Evolutionary conservation across 164 flowering plant species (phyloP).

Genomic region (Houttuynia cordata): DNA sequence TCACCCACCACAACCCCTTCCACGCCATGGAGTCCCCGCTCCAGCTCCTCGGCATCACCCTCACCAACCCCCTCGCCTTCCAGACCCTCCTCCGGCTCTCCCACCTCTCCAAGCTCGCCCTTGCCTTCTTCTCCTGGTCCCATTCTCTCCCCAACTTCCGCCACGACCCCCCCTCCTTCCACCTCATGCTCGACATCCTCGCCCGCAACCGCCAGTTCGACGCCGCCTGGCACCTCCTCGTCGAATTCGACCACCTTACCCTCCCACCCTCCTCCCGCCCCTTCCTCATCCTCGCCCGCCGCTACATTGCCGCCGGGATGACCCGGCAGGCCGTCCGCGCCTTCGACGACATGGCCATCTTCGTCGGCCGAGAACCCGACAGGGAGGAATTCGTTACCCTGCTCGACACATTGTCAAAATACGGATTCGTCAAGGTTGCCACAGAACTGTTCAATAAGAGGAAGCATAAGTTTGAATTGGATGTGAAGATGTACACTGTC

Average conservation of each 20-base stretch:
- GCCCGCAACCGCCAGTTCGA: slow-evolving; percentile 79
- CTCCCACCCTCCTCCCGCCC: slow-evolving; percentile 28
- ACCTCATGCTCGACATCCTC: slow-evolving; percentile 57
- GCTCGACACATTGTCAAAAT: slow-evolving; percentile 79
- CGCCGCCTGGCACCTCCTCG: slow-evolving; percentile 72
- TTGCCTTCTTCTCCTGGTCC: slow-evolving; percentile 57
- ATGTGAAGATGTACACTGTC: slow-evolving; percentile 51
- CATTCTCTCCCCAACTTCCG: slow-evolving; percentile 22
- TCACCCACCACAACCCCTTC: slow-evolving; percentile 83
- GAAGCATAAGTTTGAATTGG: slow-evolving; percentile 21
- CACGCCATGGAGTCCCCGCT: slow-evolving; percentile 81
- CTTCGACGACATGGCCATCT: slow-evolving; percentile 62
- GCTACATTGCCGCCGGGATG: slow-evolving; percentile 65
- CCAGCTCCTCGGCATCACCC: slow-evolving; percentile 59
- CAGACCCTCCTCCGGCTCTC: slow-evolving; percentile 71
- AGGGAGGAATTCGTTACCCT: slow-evolving; percentile 31
- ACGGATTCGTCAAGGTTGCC: slow-evolving; percentile 65
- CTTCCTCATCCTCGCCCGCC: slow-evolving; percentile 47
- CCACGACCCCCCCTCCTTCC: slow-evolving; percentile 33
- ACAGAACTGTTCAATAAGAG: slow-evolving; percentile 60
- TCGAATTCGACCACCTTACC: slow-evolving; percentile 44
- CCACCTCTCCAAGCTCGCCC: slow-evolving; percentile 61
- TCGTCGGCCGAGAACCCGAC: slow-evolving; percentile 16
- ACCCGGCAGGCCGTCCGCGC: slow-evolving; percentile 80
- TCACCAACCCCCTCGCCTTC: slow-evolving; percentile 42